Evolutionary conservation across 2,329 filamentous ascomycete genomes (phyloP).

Genomic region (Sphaceloma murrayae): DNA sequence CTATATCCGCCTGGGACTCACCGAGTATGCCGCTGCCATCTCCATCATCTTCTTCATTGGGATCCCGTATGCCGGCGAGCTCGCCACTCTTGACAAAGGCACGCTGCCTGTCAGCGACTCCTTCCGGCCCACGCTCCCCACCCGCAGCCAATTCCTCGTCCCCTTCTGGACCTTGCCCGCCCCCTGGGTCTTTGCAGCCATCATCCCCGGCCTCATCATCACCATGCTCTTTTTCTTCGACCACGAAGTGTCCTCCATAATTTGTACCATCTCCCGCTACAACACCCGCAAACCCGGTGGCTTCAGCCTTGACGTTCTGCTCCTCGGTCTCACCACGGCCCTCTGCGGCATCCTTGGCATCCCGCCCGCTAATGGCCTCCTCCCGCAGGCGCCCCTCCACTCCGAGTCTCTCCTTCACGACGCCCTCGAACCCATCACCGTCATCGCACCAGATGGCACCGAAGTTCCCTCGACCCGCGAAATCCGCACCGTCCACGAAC

Average conservation of each 20-base stretch:
- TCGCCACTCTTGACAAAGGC: conserved; percentile 49
- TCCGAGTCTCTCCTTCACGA: conserved; percentile 53
- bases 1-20: conserved; percentile 51
- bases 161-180: conserved; percentile 53
- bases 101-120: conserved; percentile 47
- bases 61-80: conserved; percentile 52
- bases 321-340: conserved; percentile 54
- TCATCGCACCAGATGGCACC: conserved; percentile 31
- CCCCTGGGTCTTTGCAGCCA: conserved; percentile 51
- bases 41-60: conserved; percentile 57
- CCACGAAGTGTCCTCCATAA: conserved; percentile 60
- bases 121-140: conserved; percentile 49
- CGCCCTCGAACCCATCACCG: conserved; percentile 35
- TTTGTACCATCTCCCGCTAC: conserved; percentile 54
- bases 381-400: conserved; percentile 57
- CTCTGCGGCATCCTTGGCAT: conserved; percentile 57
- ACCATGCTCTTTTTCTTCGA: conserved; percentile 62
- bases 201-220: conserved; percentile 54
- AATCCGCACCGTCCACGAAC: conserved; percentile 49
- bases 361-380: conserved; percentile 55
- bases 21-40: conserved; percentile 57
- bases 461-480: conserved; percentile 28
- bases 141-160: conserved; percentile 49
- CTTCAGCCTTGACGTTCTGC: conserved; percentile 54
- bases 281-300: conserved; percentile 52